These are phyloP conservation scores for Monosporascus sp. DNA, from an alignment of 2,329 filamentous ascomycete species.

Conservation along the genomic window DNA sequence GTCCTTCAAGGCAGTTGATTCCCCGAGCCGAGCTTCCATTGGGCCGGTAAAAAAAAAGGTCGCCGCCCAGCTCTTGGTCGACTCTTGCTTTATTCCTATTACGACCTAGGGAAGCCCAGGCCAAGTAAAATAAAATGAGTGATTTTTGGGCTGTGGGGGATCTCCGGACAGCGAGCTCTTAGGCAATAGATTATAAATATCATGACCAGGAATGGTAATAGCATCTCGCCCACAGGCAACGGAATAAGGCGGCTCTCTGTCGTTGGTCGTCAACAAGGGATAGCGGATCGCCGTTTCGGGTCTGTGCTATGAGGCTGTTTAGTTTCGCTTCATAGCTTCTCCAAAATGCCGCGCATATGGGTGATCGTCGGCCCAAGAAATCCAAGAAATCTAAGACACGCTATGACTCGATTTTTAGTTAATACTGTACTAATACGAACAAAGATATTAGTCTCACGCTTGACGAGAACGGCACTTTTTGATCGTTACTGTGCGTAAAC, in stretches of 20 bases:
- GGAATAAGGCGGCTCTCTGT: background rate
- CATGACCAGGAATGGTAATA: too few relatives aligned
- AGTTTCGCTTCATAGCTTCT: background rate
- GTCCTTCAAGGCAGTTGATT: too few relatives aligned
- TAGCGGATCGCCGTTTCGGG: background rate
- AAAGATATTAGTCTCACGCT: background rate
- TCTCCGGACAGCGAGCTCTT: too few relatives aligned
- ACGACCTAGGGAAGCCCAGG: too few relatives aligned
- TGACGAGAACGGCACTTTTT: background rate
- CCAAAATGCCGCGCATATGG: background rate
- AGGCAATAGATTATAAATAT: too few relatives aligned
- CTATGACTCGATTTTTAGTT: background rate
- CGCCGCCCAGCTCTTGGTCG: too few relatives aligned
- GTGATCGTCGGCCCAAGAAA: background rate
- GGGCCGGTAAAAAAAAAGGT: too few relatives aligned
- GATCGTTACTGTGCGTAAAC: too few relatives aligned
- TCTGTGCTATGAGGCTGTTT: background rate
- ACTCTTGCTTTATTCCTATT: too few relatives aligned
- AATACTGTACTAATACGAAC: background rate
- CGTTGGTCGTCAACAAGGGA: background rate
- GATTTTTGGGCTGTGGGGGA: too few relatives aligned
- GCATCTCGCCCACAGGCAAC: background rate
- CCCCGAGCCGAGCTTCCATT: too few relatives aligned
- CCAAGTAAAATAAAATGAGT: too few relatives aligned
- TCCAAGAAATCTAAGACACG: background rate